Evolutionary conservation across 768 basidiomycete species (phyloP), one percentile per base, ranked within the genome.

Genomic region (Hortiboletus flavorubellus): DNA sequence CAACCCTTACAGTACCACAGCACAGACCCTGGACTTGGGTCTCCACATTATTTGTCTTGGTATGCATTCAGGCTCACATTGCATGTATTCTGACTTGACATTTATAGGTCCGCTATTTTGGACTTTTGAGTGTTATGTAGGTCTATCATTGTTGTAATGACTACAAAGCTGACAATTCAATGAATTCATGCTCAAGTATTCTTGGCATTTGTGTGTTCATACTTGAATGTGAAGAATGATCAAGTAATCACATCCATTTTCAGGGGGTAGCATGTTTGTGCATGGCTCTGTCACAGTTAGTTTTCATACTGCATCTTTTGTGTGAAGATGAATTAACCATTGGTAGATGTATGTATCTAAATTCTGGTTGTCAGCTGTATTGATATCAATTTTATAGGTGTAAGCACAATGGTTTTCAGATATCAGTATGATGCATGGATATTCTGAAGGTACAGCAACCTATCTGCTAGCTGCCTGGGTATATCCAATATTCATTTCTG

Each of bases 1-100:
- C 0, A 5, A 0, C 15, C 5, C 5, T 56, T 26, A 56, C 8
- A 10, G 9, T 16, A 7, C 0, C 4, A 5, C 18, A 61, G 60
- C 1, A n/a, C 8, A 49, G 26, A 23, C 21, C 23, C 0, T 61
- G 60, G 60, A 49, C 60, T 38, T 47, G 33, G 21, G 21, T 21
- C 21, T 21, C 21, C 21, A 21, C 21, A 21, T 21, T 21, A 21
- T 21, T 21, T 21, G 21, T 21, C 21, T 2, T 21, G 21, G 21
- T 21, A 21, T 21, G 21, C 21, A 21, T 21, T 1, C 2, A 21
- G 21, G 21, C 21, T 21, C 21, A 21, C 21, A 21, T 21, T 21
- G 21, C 21, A 21, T 21, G 21, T 21, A 21, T 21, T 21, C 21
- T 21, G 21, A 21, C 1, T 21, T 21, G 21, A 21, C 2, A 21